Conservation (phyloP, 208 protist genomes). For the Leishmania guyanensis region DNA sequence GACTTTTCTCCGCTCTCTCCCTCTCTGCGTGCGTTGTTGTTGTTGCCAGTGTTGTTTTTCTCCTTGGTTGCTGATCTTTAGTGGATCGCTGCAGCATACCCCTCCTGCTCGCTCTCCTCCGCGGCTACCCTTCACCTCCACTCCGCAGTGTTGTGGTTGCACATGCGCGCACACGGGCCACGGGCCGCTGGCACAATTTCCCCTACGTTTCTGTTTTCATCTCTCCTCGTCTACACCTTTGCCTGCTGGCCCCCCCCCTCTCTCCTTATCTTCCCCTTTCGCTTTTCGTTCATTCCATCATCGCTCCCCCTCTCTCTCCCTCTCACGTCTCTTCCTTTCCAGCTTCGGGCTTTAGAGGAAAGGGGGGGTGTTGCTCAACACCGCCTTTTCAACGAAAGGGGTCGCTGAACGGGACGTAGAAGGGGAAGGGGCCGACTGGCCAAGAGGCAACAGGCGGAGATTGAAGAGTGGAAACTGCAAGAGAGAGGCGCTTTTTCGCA, state of each 20-base stretch:
- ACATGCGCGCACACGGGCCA: not conserved
- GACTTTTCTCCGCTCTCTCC: not conserved
- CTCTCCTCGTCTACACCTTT: not conserved
- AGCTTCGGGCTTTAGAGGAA: not conserved
- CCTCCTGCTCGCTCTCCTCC: not conserved
- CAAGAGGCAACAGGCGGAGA: not conserved
- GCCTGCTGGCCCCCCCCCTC: not conserved
- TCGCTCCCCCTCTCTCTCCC: not conserved
- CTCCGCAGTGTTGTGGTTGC: not conserved
- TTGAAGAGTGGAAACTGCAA: not conserved
- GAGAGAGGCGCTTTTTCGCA: not conserved
- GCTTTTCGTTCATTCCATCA: not conserved
- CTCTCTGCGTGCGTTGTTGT: not conserved
- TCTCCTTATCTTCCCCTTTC: not conserved
- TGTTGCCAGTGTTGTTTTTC: not conserved
- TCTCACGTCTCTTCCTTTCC: not conserved
- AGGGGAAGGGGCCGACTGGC: not conserved
- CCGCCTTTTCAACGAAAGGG: not conserved
- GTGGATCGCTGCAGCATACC: not conserved
- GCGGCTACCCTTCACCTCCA: not conserved
- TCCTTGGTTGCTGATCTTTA: not conserved
- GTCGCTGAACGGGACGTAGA: not conserved
- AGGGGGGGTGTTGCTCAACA: constrained; percentile 1
- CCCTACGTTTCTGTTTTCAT: not conserved
- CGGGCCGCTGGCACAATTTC: not conserved